Conservation (phyloP, 345 rosid species). For the Citropsis articulata region DNA sequence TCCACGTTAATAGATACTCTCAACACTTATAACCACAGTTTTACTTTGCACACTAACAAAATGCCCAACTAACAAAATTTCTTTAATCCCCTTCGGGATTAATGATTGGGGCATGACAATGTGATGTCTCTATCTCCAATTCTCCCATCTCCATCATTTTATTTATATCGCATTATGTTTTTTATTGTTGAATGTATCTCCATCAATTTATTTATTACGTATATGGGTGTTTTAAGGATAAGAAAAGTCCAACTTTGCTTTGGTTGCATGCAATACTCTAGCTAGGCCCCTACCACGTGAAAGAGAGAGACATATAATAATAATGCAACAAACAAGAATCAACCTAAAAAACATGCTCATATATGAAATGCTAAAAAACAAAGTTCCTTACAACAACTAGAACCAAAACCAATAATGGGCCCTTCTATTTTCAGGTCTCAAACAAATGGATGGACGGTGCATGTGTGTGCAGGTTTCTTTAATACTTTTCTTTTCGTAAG, state of each 20-base stretch:
- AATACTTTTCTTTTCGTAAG: no score
- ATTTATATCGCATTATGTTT: neutral
- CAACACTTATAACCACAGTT: no score
- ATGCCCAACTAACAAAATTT: no score
- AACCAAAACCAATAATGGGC: neutral
- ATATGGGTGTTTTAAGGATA: neutral
- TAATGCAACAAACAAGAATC: neutral
- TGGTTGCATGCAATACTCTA: constrained; percentile 11
- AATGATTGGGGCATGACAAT: constrained; percentile 2
- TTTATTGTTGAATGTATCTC: neutral
- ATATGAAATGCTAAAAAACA: neutral
- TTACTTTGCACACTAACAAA: no score
- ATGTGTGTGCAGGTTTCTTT: neutral
- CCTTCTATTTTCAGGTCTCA: neutral
- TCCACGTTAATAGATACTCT: no score
- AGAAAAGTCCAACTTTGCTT: constrained; percentile 2
- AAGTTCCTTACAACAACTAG: neutral
- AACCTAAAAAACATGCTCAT: no score
- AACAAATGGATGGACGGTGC: neutral
- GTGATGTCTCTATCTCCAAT: no score
- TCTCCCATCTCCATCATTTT: neutral
- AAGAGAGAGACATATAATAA: neutral
- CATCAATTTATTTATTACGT: neutral
- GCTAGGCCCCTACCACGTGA: constrained; percentile 35
- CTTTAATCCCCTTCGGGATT: no score